Evolutionary conservation across 106 monocot genomes (phyloP).

Genomic region (Apostasia shenzhenica): DNA sequence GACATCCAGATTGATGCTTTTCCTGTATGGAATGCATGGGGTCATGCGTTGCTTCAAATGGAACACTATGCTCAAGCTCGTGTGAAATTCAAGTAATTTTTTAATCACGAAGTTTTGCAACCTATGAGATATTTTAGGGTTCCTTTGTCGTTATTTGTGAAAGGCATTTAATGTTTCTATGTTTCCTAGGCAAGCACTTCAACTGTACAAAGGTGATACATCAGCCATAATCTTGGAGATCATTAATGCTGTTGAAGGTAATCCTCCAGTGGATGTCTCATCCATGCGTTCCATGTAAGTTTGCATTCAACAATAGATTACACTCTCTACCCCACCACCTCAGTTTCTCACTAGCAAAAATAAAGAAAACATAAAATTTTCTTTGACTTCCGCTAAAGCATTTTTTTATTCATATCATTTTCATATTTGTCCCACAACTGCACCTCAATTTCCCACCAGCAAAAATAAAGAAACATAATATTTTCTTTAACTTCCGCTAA

Average conservation of each 20-base stretch:
- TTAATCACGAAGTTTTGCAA: neutral
- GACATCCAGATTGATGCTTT: constrained; percentile 77
- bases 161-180: constrained; percentile 11
- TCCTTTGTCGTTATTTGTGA: neutral
- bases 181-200: constrained; percentile 85
- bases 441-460: too few species aligned
- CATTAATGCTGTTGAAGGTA: constrained; percentile 72
- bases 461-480: too few species aligned
- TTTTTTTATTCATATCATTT: too few species aligned
- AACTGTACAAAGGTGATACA: constrained; percentile 70
- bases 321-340: too few species aligned
- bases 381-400: too few species aligned
- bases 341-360: too few species aligned
- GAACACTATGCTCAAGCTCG: constrained; percentile 93
- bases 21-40: constrained; percentile 98
- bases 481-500: too few species aligned
- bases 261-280: constrained; percentile 84
- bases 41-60: constrained; percentile 83
- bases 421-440: too few species aligned
- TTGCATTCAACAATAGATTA: too few species aligned
- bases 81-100: constrained; percentile 85
- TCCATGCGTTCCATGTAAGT: constrained; percentile 80
- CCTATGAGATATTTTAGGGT: neutral
- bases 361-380: too few species aligned
- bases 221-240: constrained; percentile 58